A percentile compares a stretch with the other conserved stretches of the same genome.
These are phyloP conservation scores for Ogataea naganishii DNA, from an alignment of 805 yeast genomes.

Conservation along the genomic window DNA sequence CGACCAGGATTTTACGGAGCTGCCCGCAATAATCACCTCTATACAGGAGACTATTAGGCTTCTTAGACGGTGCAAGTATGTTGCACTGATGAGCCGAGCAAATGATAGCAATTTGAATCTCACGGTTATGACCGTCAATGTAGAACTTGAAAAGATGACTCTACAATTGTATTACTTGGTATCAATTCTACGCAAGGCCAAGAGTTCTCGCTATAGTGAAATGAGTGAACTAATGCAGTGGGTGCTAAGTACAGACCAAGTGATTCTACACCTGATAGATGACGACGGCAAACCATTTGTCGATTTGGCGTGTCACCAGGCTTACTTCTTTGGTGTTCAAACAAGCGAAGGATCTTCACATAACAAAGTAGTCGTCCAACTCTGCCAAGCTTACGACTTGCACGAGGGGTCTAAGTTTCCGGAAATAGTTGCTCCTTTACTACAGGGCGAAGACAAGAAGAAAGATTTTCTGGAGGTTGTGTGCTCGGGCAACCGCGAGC, in stretches of 20 bases:
- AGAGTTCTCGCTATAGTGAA: constrained; percentile 16
- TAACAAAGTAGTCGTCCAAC: constrained; percentile 52
- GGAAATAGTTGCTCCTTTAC: constrained; percentile 56
- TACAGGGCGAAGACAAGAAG: constrained; percentile 11
- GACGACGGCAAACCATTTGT: constrained; percentile 56
- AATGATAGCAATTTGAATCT: constrained; percentile 6
- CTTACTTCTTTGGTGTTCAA: constrained; percentile 53
- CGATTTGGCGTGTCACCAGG: constrained; percentile 60
- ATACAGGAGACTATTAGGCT: constrained; percentile 17
- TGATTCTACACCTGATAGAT: constrained; percentile 63
- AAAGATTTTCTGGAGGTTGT: constrained; percentile 16
- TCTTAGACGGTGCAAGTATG: constrained; percentile 12
- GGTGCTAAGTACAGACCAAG: constrained; percentile 56
- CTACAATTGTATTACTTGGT: constrained; percentile 17
- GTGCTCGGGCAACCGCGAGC: constrained; percentile 12
- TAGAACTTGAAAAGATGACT: constrained; percentile 19
- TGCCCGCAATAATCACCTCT: constrained; percentile 9
- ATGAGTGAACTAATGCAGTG: constrained; percentile 41
- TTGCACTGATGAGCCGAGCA: constrained; percentile 7
- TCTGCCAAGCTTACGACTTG: constrained; percentile 67
- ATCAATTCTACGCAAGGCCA: constrained; percentile 18
- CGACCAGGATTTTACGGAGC: constrained; percentile 14
- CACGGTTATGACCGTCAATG: constrained; percentile 13
- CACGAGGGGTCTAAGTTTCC: constrained; percentile 52
- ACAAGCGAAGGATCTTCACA: constrained; percentile 61